Base-by-base conservation (phyloP, 2,329 filamentous ascomycete genomes). In the Hypoxylon sp. region DNA sequence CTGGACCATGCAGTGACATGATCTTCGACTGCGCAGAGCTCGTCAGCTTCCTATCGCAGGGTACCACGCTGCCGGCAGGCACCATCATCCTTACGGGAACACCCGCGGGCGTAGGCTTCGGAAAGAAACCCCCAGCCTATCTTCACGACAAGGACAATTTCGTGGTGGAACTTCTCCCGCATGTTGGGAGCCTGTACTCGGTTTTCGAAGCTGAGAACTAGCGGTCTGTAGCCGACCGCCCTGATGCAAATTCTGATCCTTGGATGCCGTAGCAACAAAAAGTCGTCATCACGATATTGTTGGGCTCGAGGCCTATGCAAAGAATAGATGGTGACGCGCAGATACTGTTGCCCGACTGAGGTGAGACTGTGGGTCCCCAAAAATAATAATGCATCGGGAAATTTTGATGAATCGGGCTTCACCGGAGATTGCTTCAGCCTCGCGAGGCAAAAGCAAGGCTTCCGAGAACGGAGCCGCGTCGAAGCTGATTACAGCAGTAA, bases 81-180 rank as follows among this genome's bases (percentile, higher is more conserved):
- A 84, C 79, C 0, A 73, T 83, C 13, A 83, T 84, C 53, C 79
- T 83, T 59, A 83, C 82, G 0, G 82, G 82, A 2, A 84, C 81
- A 0, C 81, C 81, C 1, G 79, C 82, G 0, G 81, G 81, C 6
- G 80, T 84, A 1, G 81, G 82, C 3, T 77, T 80, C 55, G 78
- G 79, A 0, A 78, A 75, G 51, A 78, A 77, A 39, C 80, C 80
- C 24, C 79, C 80, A 67, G 77, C 79, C 46, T 78, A 78, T 24
- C 72, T 84, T 6, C 71, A 77, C 8, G 76, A 80, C 4, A 81
- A 81, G 0, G 83, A 64, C 26, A 79, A 83, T 71, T 84, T 83
- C 39, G 76, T 76, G 1, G 81, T 85, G 1, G 82, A 84, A 74
- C 80, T 84, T 24, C 67, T 78, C 33, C 78, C 78, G 31, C 77